A percentile compares a stretch with the other conserved stretches of the same genome.
Conservation (phyloP, 225 moss, liverwort and hornwort species). For the Straminergon stramineum region DNA sequence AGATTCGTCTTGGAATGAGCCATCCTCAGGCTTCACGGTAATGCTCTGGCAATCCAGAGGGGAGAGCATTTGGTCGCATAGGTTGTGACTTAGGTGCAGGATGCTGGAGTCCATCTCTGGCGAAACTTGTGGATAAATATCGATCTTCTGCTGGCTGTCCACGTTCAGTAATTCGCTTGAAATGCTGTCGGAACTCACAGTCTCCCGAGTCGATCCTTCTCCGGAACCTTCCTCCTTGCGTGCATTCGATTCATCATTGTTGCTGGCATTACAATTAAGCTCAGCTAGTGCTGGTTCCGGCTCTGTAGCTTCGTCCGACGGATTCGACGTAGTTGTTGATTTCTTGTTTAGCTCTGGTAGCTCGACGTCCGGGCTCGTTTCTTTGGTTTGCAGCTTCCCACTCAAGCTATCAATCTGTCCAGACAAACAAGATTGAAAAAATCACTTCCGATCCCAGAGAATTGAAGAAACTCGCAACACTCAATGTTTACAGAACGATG, state of each 20-base stretch:
- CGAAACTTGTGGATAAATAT: constrained; percentile 1
- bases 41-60: constrained; percentile 35
- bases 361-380: not conserved
- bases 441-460: not conserved
- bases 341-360: not conserved
- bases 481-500: not conserved
- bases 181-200: constrained; percentile 70
- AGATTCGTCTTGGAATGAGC: constrained; percentile 60
- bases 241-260: constrained; percentile 2
- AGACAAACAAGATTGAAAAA: not conserved
- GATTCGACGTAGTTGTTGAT: not conserved
- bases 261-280: not conserved
- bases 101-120: constrained; percentile 37
- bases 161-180: constrained; percentile 77
- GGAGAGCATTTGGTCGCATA: constrained; percentile 43
- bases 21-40: constrained; percentile 55
- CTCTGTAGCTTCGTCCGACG: constrained; percentile 5
- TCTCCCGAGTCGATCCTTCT: constrained; percentile 22
- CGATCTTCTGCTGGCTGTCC: constrained; percentile 41
- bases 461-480: not conserved
- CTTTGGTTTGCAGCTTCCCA: constrained; percentile 2
- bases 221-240: constrained; percentile 36
- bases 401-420: constrained; percentile 19
- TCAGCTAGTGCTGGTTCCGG: constrained; percentile 8
- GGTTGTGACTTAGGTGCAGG: constrained; percentile 40